These are phyloP conservation scores for Cantharellus cinnabarinus DNA, from an alignment of 768 basidiomycete species.

Conservation along the genomic window DNA sequence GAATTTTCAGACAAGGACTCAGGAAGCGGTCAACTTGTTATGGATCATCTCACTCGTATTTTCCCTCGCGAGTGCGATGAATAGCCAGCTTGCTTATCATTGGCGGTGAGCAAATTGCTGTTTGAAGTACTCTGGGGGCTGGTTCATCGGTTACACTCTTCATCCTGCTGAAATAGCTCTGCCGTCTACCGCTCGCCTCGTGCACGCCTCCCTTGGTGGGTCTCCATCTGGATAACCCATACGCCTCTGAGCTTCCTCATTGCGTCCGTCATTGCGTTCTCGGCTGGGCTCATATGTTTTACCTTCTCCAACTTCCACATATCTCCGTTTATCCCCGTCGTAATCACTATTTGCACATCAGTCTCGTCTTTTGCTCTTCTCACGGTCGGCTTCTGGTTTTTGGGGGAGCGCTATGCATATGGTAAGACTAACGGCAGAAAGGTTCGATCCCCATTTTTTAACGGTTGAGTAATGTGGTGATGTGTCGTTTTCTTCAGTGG, in stretches of 20 bases:
- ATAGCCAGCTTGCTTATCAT: conserved; percentile 8
- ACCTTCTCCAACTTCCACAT: conserved; percentile 3
- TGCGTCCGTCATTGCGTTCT: conserved; percentile 6
- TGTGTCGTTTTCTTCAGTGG: too few relatives aligned
- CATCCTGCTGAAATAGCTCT: too few relatives aligned
- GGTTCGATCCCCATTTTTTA: too few relatives aligned
- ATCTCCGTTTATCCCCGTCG: not conserved
- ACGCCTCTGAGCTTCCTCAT: conserved; percentile 8
- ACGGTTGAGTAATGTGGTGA: too few relatives aligned
- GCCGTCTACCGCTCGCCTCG: conserved; percentile 8
- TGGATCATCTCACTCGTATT: conserved; percentile 8
- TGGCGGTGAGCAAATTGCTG: not conserved
- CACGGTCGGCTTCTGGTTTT: conserved; percentile 6
- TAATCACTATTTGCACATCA: conserved; percentile 2
- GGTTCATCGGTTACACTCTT: too few relatives aligned
- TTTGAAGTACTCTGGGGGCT: too few relatives aligned
- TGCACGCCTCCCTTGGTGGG: conserved; percentile 6
- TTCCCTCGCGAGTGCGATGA: conserved; percentile 6
- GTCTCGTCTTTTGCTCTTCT: conserved; percentile 5
- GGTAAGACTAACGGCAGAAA: too few relatives aligned
- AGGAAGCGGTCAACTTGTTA: not conserved
- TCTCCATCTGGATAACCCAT: conserved; percentile 7
- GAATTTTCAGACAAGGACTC: too few relatives aligned
- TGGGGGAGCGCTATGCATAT: conserved; percentile 5
- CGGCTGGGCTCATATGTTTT: conserved; percentile 5